Conservation (phyloP, 768 basidiomycete genomes). For the Calocera viscosa region DNA sequence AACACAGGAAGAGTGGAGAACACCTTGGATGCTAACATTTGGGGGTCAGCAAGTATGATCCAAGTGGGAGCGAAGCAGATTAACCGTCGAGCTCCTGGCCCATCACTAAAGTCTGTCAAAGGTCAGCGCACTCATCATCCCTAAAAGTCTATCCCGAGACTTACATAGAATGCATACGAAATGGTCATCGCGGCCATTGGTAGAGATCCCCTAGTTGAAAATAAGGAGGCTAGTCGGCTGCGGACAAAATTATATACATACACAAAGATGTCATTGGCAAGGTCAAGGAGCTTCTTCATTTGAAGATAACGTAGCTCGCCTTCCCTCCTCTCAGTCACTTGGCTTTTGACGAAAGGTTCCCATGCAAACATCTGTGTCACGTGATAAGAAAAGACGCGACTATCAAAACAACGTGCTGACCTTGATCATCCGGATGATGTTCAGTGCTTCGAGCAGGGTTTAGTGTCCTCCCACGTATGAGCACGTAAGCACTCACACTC, state of each 20-base stretch:
- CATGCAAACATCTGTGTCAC: constrained; percentile 54
- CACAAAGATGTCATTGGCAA: constrained; percentile 37
- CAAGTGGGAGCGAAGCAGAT: not conserved
- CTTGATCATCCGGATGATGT: too few relatives aligned
- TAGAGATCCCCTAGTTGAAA: constrained; percentile 37
- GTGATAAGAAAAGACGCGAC: too few relatives aligned
- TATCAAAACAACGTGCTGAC: too few relatives aligned
- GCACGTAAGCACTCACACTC: constrained; percentile 37
- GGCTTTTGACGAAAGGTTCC: constrained; percentile 38
- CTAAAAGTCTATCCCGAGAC: constrained; percentile 19
- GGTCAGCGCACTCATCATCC: not conserved
- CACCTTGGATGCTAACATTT: constrained; percentile 32
- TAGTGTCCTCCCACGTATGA: not conserved
- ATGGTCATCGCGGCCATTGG: constrained; percentile 55
- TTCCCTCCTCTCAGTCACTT: constrained; percentile 45
- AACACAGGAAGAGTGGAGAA: constrained; percentile 50
- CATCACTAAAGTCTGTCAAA: constrained; percentile 27
- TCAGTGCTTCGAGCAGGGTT: too few relatives aligned
- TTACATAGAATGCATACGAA: constrained; percentile 48
- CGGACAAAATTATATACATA: constrained; percentile 12
- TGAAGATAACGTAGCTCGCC: constrained; percentile 46
- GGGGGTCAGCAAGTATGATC: constrained; percentile 31
- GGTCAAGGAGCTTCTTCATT: constrained; percentile 39
- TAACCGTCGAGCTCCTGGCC: constrained; percentile 28
- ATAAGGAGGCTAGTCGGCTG: not conserved